These are phyloP conservation scores for Cubamyces lactineus DNA, from an alignment of 768 basidiomycete genomes.

Conservation along the genomic window DNA sequence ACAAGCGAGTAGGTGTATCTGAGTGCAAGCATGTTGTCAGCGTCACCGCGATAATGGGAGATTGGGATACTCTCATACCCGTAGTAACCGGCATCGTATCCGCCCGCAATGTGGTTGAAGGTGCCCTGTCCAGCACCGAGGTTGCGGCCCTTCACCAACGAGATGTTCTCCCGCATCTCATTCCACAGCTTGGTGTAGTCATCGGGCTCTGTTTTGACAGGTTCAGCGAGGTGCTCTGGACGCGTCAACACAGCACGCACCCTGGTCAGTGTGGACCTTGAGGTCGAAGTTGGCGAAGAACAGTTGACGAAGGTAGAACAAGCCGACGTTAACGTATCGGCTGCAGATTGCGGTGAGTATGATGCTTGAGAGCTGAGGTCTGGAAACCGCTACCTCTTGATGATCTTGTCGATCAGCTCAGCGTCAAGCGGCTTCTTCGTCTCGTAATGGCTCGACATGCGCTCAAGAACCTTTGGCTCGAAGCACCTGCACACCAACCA, in stretches of 20 bases:
- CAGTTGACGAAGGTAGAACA: constrained; percentile 81
- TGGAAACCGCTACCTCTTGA: constrained; percentile 59
- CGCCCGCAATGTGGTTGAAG: constrained; percentile 79
- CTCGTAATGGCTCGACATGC: constrained; percentile 82
- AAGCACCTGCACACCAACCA: constrained; percentile 57
- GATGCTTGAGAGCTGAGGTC: too few species aligned
- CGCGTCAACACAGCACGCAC: constrained; percentile 36
- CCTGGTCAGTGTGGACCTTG: constrained; percentile 71
- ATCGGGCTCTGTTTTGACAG: constrained; percentile 45
- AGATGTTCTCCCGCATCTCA: constrained; percentile 66
- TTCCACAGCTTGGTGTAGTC: constrained; percentile 87
- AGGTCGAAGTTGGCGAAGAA: constrained; percentile 85
- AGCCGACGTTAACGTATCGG: constrained; percentile 77
- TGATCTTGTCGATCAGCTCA: constrained; percentile 77
- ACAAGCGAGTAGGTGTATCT: constrained; percentile 71
- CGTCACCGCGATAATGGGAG: background rate
- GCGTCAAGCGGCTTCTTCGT: constrained; percentile 67
- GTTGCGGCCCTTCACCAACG: constrained; percentile 65
- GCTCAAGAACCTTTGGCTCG: constrained; percentile 75
- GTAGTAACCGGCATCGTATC: constrained; percentile 74
- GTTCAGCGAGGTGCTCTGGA: background rate
- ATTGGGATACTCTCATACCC: constrained; percentile 45
- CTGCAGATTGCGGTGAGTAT: constrained; percentile 27
- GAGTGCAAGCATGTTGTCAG: background rate
- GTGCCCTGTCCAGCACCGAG: constrained; percentile 69